These are phyloP conservation scores for Backusella parvicylindrica DNA, from an alignment of 192 early-diverging fungal species.

Conservation along the genomic window DNA sequence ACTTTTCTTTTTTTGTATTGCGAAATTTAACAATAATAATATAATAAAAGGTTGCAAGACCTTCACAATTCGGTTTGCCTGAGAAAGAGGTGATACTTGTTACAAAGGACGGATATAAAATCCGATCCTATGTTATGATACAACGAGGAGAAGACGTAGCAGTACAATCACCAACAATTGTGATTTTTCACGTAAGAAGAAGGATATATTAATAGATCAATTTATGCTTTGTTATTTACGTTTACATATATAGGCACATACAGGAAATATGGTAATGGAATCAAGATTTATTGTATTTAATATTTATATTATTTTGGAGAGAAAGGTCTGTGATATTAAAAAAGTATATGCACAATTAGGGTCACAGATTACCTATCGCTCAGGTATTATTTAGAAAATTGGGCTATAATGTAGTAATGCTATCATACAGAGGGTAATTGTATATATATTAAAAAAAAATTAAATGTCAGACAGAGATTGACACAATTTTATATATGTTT, in stretches of 20 bases:
- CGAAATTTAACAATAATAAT: too few relatives aligned
- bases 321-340: background rate
- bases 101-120: conserved; percentile 76
- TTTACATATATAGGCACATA: conserved; percentile 45
- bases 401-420: conserved; percentile 91
- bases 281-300: background rate
- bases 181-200: conserved; percentile 69
- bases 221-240: background rate
- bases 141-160: conserved; percentile 54
- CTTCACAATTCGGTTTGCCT: conserved; percentile 66
- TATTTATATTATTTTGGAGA: background rate
- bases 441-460: background rate
- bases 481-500: background rate
- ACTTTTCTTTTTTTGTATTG: too few relatives aligned
- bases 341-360: conserved; percentile 39
- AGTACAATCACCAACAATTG: conserved; percentile 61
- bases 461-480: background rate
- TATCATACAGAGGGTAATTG: conserved; percentile 89
- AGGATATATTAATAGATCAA: background rate
- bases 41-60: conserved; percentile 53
- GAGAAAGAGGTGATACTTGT: conserved; percentile 63
- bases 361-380: conserved; percentile 92
- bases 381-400: conserved; percentile 62
- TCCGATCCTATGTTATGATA: conserved; percentile 77
- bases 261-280: conserved; percentile 85